These are phyloP conservation scores for Calonectria pseudoturangicola DNA, from an alignment of 2,329 filamentous ascomycete genomes.

Conservation along the genomic window DNA sequence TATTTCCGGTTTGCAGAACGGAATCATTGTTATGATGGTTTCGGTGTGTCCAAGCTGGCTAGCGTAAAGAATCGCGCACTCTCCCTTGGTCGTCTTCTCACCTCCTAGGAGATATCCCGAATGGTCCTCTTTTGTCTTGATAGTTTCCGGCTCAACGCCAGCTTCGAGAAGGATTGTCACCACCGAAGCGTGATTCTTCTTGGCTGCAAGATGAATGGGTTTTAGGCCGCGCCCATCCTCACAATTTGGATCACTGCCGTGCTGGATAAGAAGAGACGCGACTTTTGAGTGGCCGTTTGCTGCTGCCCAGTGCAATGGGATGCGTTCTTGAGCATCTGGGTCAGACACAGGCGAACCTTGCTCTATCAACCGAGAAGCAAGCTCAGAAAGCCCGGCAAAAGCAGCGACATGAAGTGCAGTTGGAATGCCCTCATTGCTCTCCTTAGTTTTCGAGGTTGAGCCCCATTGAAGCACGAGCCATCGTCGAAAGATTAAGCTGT, in stretches of 20 bases:
- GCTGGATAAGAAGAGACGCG: slow-evolving; percentile 37
- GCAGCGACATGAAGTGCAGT: slow-evolving; percentile 47
- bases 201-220: slow-evolving; percentile 48
- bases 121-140: slow-evolving; percentile 39
- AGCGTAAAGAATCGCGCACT: slow-evolving; percentile 45
- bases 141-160: slow-evolving; percentile 43
- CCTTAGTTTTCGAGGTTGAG: slow-evolving; percentile 32
- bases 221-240: slow-evolving; percentile 42
- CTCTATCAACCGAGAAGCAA: slow-evolving; percentile 32
- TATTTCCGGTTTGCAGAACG: slow-evolving; percentile 41
- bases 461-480: slow-evolving; percentile 49
- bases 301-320: slow-evolving; percentile 50
- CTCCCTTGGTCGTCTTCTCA: slow-evolving; percentile 28
- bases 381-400: slow-evolving; percentile 45
- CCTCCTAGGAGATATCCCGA: background rate
- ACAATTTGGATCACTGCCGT: slow-evolving; percentile 39
- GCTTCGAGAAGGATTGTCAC: slow-evolving; percentile 37
- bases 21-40: slow-evolving; percentile 40
- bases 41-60: slow-evolving; percentile 45
- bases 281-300: slow-evolving; percentile 45
- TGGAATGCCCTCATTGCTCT: slow-evolving; percentile 37
- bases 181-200: slow-evolving; percentile 30
- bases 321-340: slow-evolving; percentile 42
- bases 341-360: slow-evolving; percentile 25
- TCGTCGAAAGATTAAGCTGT: slow-evolving; percentile 36